Evolutionary conservation across 345 rosid species (phyloP).

Genomic region (Lepidium aucheri): DNA sequence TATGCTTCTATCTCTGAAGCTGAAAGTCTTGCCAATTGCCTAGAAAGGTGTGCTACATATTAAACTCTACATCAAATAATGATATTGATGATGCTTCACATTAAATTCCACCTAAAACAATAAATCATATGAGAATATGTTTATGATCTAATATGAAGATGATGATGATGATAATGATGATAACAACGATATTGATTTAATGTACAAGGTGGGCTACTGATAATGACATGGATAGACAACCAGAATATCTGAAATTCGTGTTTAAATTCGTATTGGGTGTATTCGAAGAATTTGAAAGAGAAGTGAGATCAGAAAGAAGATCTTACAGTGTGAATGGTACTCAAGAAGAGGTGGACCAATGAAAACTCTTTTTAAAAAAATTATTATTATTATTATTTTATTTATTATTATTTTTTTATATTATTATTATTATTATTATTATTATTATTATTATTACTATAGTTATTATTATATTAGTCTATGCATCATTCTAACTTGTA

Average conservation of each 20-base stretch:
- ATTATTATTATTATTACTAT: no score
- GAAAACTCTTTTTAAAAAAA: not conserved
- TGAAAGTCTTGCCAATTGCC: not conserved
- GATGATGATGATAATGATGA: not conserved
- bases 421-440: no score
- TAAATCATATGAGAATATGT: not conserved
- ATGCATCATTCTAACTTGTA: no score
- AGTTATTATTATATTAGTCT: no score
- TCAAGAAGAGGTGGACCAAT: not conserved
- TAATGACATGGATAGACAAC: not conserved
- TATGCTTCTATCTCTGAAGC: conserved; percentile 2
- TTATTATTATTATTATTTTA: no score
- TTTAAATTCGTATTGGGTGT: not conserved
- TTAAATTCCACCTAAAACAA: not conserved
- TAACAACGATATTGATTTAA: no score
- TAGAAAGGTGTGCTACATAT: not conserved
- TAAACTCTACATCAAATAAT: not conserved
- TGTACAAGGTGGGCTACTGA: conserved; percentile 8
- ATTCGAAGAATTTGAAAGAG: not conserved
- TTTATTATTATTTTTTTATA: no score
- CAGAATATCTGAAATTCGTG: not conserved
- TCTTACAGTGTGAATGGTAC: not conserved
- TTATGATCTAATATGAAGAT: not conserved
- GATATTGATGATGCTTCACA: not conserved
- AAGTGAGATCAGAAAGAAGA: not conserved